Evolutionary conservation across 257 asterid species (phyloP), one percentile per base, ranked within the genome.

Genomic region (Rehmannia glutinosa): DNA sequence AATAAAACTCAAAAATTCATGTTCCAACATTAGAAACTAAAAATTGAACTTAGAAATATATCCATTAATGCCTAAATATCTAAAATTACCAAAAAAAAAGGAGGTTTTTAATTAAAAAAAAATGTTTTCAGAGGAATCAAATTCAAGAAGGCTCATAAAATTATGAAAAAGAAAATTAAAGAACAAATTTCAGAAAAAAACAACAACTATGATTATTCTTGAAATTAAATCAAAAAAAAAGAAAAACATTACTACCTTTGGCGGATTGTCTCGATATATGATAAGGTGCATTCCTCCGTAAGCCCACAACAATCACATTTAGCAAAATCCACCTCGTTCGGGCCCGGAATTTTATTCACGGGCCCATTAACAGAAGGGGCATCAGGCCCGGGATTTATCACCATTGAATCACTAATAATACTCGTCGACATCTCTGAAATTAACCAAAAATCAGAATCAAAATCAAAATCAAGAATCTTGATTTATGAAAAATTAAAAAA

Each of bases 261-360:
- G 2, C 93, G 86, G 39, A 90, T 82, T 5, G 83, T 75, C 33
- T 87, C 85, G 4, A 90, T 86, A 51, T 92, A 92, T 1, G 86
- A 79, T 43, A 66, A 73, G 21, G 98, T 92, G 77, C 98, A 92
- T 63, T 92, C 98, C 77, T 92, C 98, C 10, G 80, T 84, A 10
- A 92, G 82, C 13, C 98, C 97, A 62, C 98, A 92, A 51, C 98
- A 92, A 9, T 87, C 96, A 76, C 98, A 92, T 72, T 78, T 84
- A 0, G 84, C 97, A 33, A 76, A 84, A 27, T 83, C 94, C 17
- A 89, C 93, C 60, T 86, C 98, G 5, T 12, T 46, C 38, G 36
- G 80, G 78, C 85, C 76, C 72, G 80, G 38, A 9, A 19, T 21
- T 32, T 27, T 59, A 17, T 16, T 77, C 53, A 56, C 74, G 50